A percentile compares a stretch with the other conserved stretches of the same genome.
Evolutionary conservation across 225 moss, liverwort and hornwort genomes (phyloP).

Genomic region (Pleurozium schreberi): DNA sequence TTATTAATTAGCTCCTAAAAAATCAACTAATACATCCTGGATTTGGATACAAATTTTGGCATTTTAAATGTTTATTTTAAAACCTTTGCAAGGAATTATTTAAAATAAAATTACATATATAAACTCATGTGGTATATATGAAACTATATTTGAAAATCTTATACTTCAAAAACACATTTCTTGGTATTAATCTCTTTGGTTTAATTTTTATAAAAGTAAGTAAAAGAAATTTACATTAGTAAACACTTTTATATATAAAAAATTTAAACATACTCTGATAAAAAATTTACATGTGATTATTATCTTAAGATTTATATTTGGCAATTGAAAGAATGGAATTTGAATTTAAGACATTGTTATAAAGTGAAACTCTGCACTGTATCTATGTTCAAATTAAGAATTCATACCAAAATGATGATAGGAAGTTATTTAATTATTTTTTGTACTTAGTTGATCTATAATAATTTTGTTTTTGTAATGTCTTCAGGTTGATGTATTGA

Average conservation of each 20-base stretch:
- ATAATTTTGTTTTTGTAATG: neutral
- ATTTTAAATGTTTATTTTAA: neutral
- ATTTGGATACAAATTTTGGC: neutral
- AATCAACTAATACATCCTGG: no score
- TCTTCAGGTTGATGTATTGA: constrained; percentile 62
- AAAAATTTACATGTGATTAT: neutral
- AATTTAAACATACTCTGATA: no score
- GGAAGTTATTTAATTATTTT: neutral
- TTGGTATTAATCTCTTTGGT: neutral
- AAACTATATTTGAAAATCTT: neutral
- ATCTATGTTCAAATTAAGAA: fast-evolving
- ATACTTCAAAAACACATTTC: neutral
- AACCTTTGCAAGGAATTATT: no score
- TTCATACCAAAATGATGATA: neutral
- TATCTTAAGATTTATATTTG: neutral
- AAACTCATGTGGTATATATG: neutral
- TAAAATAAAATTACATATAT: no score
- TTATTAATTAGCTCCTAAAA: fast-evolving
- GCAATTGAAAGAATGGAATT: neutral
- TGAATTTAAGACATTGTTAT: neutral
- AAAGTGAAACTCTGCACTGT: neutral
- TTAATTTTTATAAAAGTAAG: neutral
- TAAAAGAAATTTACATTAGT: no score
- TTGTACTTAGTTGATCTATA: fast-evolving
- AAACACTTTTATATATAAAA: no score